These are phyloP conservation scores for Pyrus betulifolia DNA, from an alignment of 306 rosid genomes.

Conservation along the genomic window DNA sequence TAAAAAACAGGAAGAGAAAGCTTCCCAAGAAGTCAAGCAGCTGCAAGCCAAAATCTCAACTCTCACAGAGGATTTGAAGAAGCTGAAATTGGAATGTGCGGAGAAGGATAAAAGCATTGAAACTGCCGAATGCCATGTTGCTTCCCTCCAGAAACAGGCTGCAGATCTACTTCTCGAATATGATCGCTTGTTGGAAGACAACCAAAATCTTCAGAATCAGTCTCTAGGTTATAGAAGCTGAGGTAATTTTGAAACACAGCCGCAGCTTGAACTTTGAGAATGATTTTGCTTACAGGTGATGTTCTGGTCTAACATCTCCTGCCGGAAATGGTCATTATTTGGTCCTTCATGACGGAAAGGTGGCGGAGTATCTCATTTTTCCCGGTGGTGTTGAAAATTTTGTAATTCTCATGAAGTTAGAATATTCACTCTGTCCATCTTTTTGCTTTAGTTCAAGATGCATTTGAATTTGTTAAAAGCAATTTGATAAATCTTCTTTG, in stretches of 20 bases:
- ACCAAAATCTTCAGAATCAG: constrained; percentile 76
- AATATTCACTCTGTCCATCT: not conserved
- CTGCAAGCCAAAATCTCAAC: constrained; percentile 37
- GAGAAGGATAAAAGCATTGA: constrained; percentile 61
- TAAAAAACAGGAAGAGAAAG: constrained; percentile 50
- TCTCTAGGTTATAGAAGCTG: constrained; percentile 29
- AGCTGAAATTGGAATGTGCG: constrained; percentile 46
- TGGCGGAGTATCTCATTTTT: not conserved
- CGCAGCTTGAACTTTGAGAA: constrained; percentile 8
- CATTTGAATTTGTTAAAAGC: not conserved
- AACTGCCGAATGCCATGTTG: constrained; percentile 62
- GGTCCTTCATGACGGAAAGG: not conserved
- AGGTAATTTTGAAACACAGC: constrained; percentile 17
- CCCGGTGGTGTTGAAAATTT: not conserved
- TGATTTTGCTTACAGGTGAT: constrained; percentile 10
- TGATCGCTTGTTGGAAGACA: constrained; percentile 72
- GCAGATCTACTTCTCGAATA: constrained; percentile 78
- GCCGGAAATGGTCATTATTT: not conserved
- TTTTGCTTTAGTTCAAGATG: not conserved
- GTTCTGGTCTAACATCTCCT: constrained; percentile 9
- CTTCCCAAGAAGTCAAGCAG: constrained; percentile 47
- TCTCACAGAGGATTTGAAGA: constrained; percentile 51
- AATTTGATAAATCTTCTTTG: constrained; percentile 1
- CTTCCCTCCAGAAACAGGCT: constrained; percentile 70
- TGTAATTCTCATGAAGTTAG: not conserved